Percentiles rank a stretch among this genome's conserved stretches.
phyloP scores from a whole-genome alignment of 176 grass and related monocot genomes.

The Leersia perrieri region DNA sequence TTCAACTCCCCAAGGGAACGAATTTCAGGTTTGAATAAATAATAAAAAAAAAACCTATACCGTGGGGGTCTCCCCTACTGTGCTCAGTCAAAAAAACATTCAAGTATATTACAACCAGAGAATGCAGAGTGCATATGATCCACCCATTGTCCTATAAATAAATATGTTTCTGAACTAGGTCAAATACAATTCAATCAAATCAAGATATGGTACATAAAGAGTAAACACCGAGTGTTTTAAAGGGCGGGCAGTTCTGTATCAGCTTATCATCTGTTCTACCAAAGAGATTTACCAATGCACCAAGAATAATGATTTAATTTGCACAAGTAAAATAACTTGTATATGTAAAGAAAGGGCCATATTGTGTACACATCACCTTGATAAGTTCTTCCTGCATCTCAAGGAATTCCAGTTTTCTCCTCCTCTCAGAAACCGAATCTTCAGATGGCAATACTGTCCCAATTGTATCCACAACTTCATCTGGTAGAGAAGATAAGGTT shows the following conservation, averaged over 20 bases:
- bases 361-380: slow-evolving; percentile 53
- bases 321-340: slow-evolving; percentile 18
- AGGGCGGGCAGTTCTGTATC: not conserved
- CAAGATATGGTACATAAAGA: not conserved
- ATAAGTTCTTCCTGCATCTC: slow-evolving; percentile 99
- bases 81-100: too few relatives aligned
- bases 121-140: slow-evolving; percentile 2
- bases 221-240: not conserved
- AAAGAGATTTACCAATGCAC: not conserved
- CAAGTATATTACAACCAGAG: slow-evolving; percentile 1
- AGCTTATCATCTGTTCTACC: not conserved
- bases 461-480: slow-evolving; percentile 99
- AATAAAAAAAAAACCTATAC: too few relatives aligned
- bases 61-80: too few relatives aligned
- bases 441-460: slow-evolving; percentile 92
- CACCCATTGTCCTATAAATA: not conserved
- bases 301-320: slow-evolving; percentile 24
- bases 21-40: too few relatives aligned
- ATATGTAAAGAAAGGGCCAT: not conserved
- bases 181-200: not conserved
- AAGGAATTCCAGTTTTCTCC: slow-evolving; percentile 89
- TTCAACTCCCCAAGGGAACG: too few relatives aligned
- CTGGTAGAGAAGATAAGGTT: slow-evolving; percentile 94
- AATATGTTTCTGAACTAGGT: slow-evolving; percentile 14
- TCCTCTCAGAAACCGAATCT: slow-evolving; percentile 98